These are phyloP conservation scores for Blastocystis sp. DNA, from an alignment of 352 stramenopile genomes.

Conservation along the genomic window DNA sequence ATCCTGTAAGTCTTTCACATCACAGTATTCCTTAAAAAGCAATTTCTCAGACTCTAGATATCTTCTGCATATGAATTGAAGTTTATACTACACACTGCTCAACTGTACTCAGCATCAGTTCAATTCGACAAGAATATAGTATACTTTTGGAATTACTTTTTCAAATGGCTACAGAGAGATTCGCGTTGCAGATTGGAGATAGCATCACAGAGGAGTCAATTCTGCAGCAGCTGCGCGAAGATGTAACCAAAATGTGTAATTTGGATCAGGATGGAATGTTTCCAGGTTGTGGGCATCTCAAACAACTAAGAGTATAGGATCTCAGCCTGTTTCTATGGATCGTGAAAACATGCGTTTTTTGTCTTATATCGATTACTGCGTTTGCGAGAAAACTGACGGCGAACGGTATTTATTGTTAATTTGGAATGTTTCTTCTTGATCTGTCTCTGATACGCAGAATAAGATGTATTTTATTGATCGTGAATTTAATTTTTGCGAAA, in stretches of 20 bases:
- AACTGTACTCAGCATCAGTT: neutral
- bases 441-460: neutral
- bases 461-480: conserved; percentile 53
- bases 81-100: neutral
- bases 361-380: conserved; percentile 24
- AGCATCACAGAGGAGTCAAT: neutral
- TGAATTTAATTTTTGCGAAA: neutral
- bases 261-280: neutral
- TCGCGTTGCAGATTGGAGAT: neutral
- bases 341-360: conserved; percentile 43
- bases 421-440: neutral
- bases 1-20: conserved; percentile 24
- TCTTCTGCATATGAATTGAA: neutral
- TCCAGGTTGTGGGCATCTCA: neutral
- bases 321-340: conserved; percentile 57
- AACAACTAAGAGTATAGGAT: neutral
- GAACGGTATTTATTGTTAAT: conserved; percentile 49
- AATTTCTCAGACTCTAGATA: neutral
- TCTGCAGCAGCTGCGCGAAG: neutral
- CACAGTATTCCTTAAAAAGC: conserved; percentile 45
- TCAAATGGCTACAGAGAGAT: neutral
- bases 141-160: neutral
- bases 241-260: conserved; percentile 46
- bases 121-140: neutral
- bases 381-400: conserved; percentile 59